Base-by-base conservation (phyloP, 345 rosid genomes). In the Salix udensis region DNA sequence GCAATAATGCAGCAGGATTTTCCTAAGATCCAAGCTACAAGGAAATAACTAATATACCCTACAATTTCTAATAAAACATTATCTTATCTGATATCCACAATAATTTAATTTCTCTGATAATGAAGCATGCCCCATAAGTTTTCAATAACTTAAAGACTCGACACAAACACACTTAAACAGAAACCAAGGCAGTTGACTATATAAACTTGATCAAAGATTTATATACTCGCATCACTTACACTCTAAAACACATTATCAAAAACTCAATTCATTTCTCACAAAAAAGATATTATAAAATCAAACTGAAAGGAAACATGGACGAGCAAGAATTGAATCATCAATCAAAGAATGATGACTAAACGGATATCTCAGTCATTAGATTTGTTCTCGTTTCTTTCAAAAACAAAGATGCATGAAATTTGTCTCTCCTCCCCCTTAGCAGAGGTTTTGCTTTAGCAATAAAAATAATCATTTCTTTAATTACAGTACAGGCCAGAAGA, bases 241-340 rank as follows among this genome's bases (percentile, higher is more conserved):
- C 18, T 52, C 58, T 52, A 19, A 52, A 52, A 52, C 58, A 52
- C 58, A 52, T 52, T 52, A 52, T 52, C 58, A 52, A 18, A n/a
- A 52, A 52, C 23, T n/a, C 58, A 52, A 19, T 19, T 52, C n/a
- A 39, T 23, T 34, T 18, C 23, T 42, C 48, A 65, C 26, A 30
- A 52, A 5, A 18, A 6, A 52, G 26, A 44, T 1, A 44, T 1
- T 7, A 50, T 5, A 50, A 50, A 52, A 52, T 19, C n/a, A 64
- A 15, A 50, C 65, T 70, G 28, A 26, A 28, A 16, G 28, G 52
- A 11, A 65, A 77, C 87, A 83, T 87, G 79, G 90, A 86, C 88
- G 85, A 86, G 91, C 87, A 86, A 87, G 89, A 88, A 88, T 84
- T 91, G 84, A 82, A 84, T 73, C 89, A 89, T 71, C 89, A 82